Evolutionary conservation across 345 rosid species (phyloP).

Genomic region (Syzygium oleosum): DNA sequence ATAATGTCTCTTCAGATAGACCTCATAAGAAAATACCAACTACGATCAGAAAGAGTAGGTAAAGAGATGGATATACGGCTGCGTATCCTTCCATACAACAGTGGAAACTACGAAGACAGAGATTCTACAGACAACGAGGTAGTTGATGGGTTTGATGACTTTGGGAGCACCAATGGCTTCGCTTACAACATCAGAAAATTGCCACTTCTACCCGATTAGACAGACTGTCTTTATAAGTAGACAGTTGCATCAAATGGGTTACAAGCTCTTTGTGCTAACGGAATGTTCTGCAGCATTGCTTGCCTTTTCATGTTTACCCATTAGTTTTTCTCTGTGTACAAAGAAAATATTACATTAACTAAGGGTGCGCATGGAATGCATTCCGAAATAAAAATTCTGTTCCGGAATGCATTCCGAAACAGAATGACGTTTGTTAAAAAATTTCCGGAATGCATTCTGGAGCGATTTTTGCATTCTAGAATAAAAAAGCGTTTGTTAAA

Average conservation of each 20-base stretch:
- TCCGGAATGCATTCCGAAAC: too few relatives aligned
- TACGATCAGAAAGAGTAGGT: conserved; percentile 46
- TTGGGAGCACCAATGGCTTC: conserved; percentile 26
- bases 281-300: not conserved
- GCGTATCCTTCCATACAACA: conserved; percentile 51
- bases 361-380: too few relatives aligned
- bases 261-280: not conserved
- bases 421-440: too few relatives aligned
- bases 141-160: conserved; percentile 17
- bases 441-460: too few relatives aligned
- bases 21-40: conserved; percentile 44
- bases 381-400: too few relatives aligned
- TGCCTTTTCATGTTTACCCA: not conserved
- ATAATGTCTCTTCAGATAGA: conserved; percentile 57
- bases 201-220: conserved; percentile 49
- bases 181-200: conserved; percentile 23
- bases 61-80: conserved; percentile 37
- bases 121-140: conserved; percentile 10
- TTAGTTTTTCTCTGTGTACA: not conserved
- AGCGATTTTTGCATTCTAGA: too few relatives aligned
- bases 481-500: too few relatives aligned
- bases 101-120: conserved; percentile 5
- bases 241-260: not conserved
- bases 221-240: not conserved
- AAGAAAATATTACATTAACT: not conserved